Evolutionary conservation across 1,284 basidiomycete genomes (phyloP).

Genomic region (Porphyrellus sp.): DNA sequence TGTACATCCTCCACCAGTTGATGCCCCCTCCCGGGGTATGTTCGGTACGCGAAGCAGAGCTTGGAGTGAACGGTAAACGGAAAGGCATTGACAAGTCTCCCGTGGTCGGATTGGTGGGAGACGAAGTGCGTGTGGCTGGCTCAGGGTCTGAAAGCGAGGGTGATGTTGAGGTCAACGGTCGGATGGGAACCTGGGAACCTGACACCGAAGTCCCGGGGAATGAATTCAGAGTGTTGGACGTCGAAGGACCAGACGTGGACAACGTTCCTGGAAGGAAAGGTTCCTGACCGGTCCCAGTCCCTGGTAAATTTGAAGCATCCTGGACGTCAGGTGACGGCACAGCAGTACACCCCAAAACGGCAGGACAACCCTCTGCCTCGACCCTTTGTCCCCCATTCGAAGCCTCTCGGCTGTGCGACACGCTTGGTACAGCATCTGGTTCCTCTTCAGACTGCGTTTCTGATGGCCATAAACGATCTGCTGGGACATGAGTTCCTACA

Average conservation of each 20-base stretch:
- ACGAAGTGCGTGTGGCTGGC: neutral
- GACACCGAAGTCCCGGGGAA: conserved; percentile 5
- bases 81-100: conserved; percentile 31
- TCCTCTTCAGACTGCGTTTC: conserved; percentile 5
- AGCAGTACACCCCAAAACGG: conserved; percentile 19
- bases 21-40: conserved; percentile 47
- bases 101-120: conserved; percentile 9
- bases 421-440: conserved; percentile 14
- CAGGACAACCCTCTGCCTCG: conserved; percentile 19
- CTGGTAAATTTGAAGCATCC: conserved; percentile 26
- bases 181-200: conserved; percentile 4
- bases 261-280: conserved; percentile 17
- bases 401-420: conserved; percentile 25
- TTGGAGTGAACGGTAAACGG: conserved; percentile 27
- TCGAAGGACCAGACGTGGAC: conserved; percentile 10
- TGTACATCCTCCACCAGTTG: conserved; percentile 78
- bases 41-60: conserved; percentile 35
- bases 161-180: conserved; percentile 3
- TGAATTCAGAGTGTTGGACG: conserved; percentile 8
- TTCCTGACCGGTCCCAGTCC: conserved; percentile 10
- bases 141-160: conserved; percentile 2
- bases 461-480: neutral
- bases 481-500: conserved; percentile 2
- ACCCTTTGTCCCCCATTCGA: conserved; percentile 11
- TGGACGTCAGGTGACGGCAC: conserved; percentile 22